phyloP scores from a whole-genome alignment of 2,329 filamentous ascomycete species.

The Cordyceps farinosa region DNA sequence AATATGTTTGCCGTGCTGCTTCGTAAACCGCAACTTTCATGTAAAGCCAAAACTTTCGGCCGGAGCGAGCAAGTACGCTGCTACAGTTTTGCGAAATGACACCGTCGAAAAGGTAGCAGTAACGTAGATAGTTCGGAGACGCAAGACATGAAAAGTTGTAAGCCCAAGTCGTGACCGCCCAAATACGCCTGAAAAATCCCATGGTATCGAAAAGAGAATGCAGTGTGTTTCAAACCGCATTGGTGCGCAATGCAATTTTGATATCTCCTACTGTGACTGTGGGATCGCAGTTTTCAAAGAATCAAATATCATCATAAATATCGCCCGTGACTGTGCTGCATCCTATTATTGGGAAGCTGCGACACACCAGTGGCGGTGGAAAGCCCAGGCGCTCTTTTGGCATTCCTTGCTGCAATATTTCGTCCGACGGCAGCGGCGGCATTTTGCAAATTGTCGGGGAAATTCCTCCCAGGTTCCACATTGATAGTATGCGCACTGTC shows the following conservation, averaged over 20 bases:
- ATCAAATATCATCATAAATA: slow-evolving; percentile 25
- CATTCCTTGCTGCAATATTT: slow-evolving; percentile 99
- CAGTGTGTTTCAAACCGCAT: slow-evolving; percentile 39
- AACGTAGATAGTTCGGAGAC: slow-evolving; percentile 1
- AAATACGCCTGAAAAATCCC: slow-evolving; percentile 26
- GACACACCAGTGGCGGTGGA: slow-evolving; percentile 96
- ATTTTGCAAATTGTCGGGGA: slow-evolving; percentile 96
- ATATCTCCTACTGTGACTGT: slow-evolving; percentile 27
- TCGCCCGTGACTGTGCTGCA: background rate
- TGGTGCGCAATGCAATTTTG: slow-evolving; percentile 40
- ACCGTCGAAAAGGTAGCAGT: background rate
- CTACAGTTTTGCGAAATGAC: background rate
- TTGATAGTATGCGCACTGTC: slow-evolving; percentile 96
- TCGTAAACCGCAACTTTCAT: background rate
- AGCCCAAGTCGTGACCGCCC: slow-evolving; percentile 13
- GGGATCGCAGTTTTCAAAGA: slow-evolving; percentile 21
- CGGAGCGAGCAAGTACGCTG: background rate
- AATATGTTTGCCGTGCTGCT: background rate
- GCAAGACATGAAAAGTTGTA: slow-evolving; percentile 9
- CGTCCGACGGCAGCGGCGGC: slow-evolving; percentile 88
- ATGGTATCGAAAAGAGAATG: slow-evolving; percentile 45
- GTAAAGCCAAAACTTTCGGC: background rate
- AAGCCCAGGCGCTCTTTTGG: slow-evolving; percentile 98
- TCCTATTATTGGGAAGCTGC: slow-evolving; percentile 56
- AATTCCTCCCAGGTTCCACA: slow-evolving; percentile 99